phyloP scores from a whole-genome alignment of 768 basidiomycete species.

The Podaxis pistillaris region DNA sequence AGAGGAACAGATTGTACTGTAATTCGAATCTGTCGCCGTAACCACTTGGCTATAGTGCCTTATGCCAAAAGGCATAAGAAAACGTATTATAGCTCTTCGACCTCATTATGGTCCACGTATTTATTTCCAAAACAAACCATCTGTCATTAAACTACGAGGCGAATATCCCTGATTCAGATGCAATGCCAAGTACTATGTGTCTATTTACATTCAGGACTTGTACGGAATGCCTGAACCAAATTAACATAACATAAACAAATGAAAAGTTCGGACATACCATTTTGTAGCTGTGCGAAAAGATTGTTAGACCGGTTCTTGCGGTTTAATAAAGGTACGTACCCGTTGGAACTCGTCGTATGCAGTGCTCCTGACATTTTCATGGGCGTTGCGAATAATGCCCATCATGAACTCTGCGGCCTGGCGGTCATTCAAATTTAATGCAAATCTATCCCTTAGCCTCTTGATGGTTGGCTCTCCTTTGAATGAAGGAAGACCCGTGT shows the following conservation, averaged over 20 bases:
- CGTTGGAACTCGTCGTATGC: conserved; percentile 96
- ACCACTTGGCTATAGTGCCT: conserved; percentile 71
- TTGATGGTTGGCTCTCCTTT: conserved; percentile 93
- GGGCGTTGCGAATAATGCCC: conserved; percentile 84
- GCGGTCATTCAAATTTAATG: conserved; percentile 75
- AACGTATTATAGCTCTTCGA: too few relatives aligned
- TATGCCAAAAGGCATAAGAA: background rate
- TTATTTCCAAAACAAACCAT: too few relatives aligned
- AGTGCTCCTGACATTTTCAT: conserved; percentile 91
- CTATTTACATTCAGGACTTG: conserved; percentile 28
- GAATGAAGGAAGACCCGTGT: conserved; percentile 92
- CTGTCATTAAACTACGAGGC: too few relatives aligned
- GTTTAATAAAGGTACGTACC: conserved; percentile 33
- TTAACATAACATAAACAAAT: background rate
- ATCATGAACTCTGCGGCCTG: conserved; percentile 96
- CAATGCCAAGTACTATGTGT: background rate
- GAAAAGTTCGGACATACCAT: conserved; percentile 11
- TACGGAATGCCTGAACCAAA: conserved; percentile 40
- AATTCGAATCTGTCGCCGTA: conserved; percentile 73
- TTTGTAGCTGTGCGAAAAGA: conserved; percentile 24
- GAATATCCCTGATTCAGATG: too few relatives aligned
- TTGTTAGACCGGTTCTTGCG: conserved; percentile 36
- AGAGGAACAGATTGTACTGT: conserved; percentile 24
- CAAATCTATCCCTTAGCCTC: conserved; percentile 85
- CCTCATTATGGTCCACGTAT: too few relatives aligned